phyloP scores from a whole-genome alignment of 176 grass and related monocot genomes.

The Musa acuminata region DNA sequence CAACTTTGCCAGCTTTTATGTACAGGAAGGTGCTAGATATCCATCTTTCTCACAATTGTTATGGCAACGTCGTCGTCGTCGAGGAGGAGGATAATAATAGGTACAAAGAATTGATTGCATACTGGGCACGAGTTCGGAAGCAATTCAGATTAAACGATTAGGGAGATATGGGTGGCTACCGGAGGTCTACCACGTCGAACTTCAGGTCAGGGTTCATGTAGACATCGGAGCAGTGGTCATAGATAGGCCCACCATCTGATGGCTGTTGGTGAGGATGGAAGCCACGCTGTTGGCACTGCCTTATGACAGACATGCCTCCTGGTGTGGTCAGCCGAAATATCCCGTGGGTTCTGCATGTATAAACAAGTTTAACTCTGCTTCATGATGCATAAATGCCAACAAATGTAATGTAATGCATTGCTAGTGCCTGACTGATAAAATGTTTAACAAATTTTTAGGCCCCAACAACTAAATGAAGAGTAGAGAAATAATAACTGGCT shows the following conservation, averaged over 20 bases:
- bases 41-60: not conserved
- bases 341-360: constrained; percentile 28
- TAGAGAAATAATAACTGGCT: not conserved
- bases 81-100: not conserved
- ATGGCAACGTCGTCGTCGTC: not conserved
- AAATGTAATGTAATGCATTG: not conserved
- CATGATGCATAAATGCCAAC: not conserved
- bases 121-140: not conserved
- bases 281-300: constrained; percentile 35
- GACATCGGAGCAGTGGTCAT: constrained; percentile 38
- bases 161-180: constrained; percentile 5
- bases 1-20: not conserved
- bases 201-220: constrained; percentile 34
- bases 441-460: too few species aligned
- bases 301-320: constrained; percentile 47
- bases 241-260: constrained; percentile 37
- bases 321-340: constrained; percentile 45
- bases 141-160: too few species aligned
- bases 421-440: not conserved
- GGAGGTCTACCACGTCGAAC: constrained; percentile 49
- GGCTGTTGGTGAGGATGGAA: constrained; percentile 42
- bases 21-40: not conserved
- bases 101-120: constrained; percentile 1
- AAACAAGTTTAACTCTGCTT: not conserved
- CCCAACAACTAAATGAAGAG: too few species aligned